A percentile compares a stretch with the other conserved stretches of the same genome.
phyloP scores from a whole-genome alignment of 257 asterid genomes.

The Buddleja alternifolia region DNA sequence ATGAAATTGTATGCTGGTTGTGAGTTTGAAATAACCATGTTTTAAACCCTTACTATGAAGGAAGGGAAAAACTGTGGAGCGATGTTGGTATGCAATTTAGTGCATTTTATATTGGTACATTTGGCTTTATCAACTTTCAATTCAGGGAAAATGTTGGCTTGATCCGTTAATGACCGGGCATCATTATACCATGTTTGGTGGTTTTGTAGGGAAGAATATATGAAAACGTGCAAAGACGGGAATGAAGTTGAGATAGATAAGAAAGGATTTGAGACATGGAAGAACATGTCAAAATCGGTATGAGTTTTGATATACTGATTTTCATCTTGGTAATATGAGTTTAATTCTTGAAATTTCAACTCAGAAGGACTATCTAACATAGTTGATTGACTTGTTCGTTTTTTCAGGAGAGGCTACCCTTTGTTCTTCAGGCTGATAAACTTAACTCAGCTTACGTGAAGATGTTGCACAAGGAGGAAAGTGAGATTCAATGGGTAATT shows the following conservation, averaged over 20 bases:
- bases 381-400: neutral
- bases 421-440: constrained; percentile 41
- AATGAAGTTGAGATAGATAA: constrained; percentile 45
- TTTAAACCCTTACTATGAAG: neutral
- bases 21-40: neutral
- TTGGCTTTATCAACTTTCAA: neutral
- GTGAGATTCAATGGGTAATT: constrained; percentile 41
- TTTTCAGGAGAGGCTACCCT: constrained; percentile 35
- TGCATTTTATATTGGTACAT: neutral
- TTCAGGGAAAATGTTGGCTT: neutral
- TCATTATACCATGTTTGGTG: constrained; percentile 11
- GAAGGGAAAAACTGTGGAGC: too few relatives aligned
- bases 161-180: neutral
- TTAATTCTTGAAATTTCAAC: neutral
- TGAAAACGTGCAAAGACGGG: constrained; percentile 35
- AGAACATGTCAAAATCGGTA: constrained; percentile 50
- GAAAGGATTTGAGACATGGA: constrained; percentile 50
- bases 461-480: constrained; percentile 37
- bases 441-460: constrained; percentile 40
- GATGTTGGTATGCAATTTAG: neutral
- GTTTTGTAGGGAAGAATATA: constrained; percentile 54
- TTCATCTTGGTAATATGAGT: neutral
- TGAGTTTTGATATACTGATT: neutral
- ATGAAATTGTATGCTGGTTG: neutral
- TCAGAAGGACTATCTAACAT: neutral